Percentiles rank a stretch among this genome's conserved stretches.
Conservation (phyloP, 2,329 filamentous ascomycete genomes). For the Chaetomium sp. region DNA sequence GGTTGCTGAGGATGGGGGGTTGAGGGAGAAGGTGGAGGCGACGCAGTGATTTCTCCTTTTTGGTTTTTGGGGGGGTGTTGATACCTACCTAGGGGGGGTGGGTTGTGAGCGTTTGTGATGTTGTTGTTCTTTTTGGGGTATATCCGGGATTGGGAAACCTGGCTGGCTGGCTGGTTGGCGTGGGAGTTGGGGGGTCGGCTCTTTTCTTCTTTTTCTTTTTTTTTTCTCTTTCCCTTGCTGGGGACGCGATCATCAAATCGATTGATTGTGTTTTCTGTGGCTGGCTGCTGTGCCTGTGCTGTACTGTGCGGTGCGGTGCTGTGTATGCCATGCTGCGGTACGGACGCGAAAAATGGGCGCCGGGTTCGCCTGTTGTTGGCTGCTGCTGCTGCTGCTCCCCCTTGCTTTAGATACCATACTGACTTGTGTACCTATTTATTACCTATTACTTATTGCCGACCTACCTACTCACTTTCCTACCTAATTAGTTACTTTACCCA, state of each 20-base stretch:
- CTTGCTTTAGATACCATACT: not conserved
- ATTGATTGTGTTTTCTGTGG: not conserved
- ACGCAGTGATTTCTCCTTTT: slow-evolving; percentile 6
- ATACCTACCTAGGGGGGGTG: not conserved
- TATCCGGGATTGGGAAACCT: slow-evolving; percentile 3
- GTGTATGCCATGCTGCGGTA: not conserved
- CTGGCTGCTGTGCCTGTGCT: not conserved
- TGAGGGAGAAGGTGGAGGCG: slow-evolving; percentile 22
- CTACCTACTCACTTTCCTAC: too few species aligned
- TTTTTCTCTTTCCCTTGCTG: not conserved
- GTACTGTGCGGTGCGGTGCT: not conserved
- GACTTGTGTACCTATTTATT: not conserved
- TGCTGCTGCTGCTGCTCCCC: too few species aligned
- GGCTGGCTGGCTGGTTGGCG: not conserved
- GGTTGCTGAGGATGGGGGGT: not conserved
- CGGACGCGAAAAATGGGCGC: not conserved
- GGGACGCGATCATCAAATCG: not conserved
- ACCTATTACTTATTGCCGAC: not conserved
- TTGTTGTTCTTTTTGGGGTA: not conserved
- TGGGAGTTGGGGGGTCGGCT: not conserved
- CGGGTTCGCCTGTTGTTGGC: not conserved
- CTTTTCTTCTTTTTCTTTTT: not conserved
- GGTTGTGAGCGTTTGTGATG: not conserved
- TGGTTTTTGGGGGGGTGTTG: too few species aligned
- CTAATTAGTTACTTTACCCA: too few species aligned